Percentiles rank a stretch among this genome's conserved stretches.
These are phyloP conservation scores for Apiotrichum porosum DNA, from an alignment of 1,284 basidiomycete genomes.

Conservation along the genomic window DNA sequence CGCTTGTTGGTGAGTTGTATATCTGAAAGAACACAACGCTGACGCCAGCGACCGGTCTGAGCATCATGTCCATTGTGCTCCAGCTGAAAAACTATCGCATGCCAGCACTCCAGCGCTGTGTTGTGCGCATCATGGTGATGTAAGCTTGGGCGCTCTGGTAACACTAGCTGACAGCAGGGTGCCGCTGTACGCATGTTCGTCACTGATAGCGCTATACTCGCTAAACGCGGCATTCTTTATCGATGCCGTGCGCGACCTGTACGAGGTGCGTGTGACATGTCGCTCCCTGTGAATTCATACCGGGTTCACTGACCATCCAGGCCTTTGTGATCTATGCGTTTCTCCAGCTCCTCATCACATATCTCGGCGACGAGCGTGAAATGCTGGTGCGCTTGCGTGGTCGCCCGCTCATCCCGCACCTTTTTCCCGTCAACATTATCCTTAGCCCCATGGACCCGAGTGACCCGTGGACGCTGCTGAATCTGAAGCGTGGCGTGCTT, in stretches of 20 bases:
- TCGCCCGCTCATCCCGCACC: conserved; percentile 75
- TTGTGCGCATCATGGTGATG: conserved; percentile 95
- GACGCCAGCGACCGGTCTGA: conserved; percentile 64
- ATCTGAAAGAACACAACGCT: background rate
- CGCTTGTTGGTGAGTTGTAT: conserved; percentile 37
- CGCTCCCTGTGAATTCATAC: background rate
- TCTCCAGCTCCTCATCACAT: conserved; percentile 73
- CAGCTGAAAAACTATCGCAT: conserved; percentile 89
- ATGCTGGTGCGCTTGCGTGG: conserved; percentile 87
- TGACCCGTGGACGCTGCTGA: conserved; percentile 90
- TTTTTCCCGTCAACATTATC: conserved; percentile 78
- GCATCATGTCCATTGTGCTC: conserved; percentile 73
- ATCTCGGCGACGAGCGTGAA: conserved; percentile 88
- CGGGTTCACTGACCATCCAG: too few relatives aligned
- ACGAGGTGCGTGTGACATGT: conserved; percentile 63
- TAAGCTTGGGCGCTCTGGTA: conserved; percentile 15
- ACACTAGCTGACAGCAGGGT: conserved; percentile 52
- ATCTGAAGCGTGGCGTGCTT: conserved; percentile 87
- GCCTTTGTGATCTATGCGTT: conserved; percentile 96
- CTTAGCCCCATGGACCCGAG: conserved; percentile 71
- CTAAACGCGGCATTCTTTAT: conserved; percentile 94
- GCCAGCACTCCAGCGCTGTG: conserved; percentile 73
- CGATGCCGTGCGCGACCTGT: conserved; percentile 89
- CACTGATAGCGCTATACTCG: conserved; percentile 89
- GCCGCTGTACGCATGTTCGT: conserved; percentile 84